A percentile compares a stretch with the other conserved stretches of the same genome.
phyloP scores from a whole-genome alignment of 352 stramenopile species.

The Phytopythium boreale region DNA sequence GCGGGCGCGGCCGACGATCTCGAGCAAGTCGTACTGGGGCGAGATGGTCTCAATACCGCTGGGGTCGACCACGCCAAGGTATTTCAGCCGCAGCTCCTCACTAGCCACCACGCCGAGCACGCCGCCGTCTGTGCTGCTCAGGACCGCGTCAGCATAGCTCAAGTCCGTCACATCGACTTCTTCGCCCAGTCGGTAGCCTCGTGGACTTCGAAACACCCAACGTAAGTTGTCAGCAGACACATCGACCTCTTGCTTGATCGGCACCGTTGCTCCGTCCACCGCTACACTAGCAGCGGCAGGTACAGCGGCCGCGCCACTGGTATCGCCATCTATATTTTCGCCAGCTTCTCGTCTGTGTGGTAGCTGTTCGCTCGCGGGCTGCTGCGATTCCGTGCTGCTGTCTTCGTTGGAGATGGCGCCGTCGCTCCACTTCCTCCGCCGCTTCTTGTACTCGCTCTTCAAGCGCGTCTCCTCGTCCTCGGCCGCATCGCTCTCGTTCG shows the following conservation, averaged over 20 bases:
- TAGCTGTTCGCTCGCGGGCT: background rate
- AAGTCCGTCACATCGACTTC: slow-evolving; percentile 47
- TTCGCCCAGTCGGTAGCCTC: slow-evolving; percentile 55
- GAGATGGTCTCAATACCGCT: slow-evolving; percentile 56
- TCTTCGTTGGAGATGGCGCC: slow-evolving; percentile 1
- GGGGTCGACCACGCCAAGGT: slow-evolving; percentile 56
- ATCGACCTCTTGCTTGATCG: slow-evolving; percentile 18
- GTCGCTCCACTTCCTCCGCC: slow-evolving; percentile 8
- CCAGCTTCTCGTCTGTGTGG: background rate
- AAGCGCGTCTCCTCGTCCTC: background rate
- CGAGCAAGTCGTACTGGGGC: slow-evolving; percentile 72
- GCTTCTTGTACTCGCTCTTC: slow-evolving; percentile 5
- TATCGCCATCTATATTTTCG: slow-evolving; percentile 1
- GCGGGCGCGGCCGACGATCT: slow-evolving; percentile 65
- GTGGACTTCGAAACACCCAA: slow-evolving; percentile 63
- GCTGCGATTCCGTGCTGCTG: background rate
- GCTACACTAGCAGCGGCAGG: background rate
- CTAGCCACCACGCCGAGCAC: slow-evolving; percentile 73
- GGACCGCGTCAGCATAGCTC: slow-evolving; percentile 61
- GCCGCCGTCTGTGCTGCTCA: slow-evolving; percentile 33
- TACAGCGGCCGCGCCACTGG: background rate
- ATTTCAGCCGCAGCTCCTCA: slow-evolving; percentile 60
- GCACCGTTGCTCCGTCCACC: background rate
- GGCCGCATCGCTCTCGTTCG: background rate
- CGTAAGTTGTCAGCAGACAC: slow-evolving; percentile 30